Conservation (phyloP, 1,284 basidiomycete genomes). For the Malassezia obtusa region DNA sequence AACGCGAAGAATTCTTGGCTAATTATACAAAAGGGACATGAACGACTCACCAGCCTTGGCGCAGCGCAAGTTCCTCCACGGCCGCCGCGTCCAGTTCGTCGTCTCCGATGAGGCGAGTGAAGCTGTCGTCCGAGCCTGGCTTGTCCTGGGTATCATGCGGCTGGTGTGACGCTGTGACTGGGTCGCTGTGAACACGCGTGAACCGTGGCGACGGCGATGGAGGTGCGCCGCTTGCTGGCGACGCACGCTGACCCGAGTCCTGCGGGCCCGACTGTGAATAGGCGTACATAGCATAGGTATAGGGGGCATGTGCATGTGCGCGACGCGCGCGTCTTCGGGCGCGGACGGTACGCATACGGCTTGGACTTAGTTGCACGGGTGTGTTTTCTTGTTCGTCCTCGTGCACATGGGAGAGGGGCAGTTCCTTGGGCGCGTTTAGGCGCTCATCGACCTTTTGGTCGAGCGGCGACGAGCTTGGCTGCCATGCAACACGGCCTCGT, state of each 20-base stretch:
- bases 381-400: neutral
- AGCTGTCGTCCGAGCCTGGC: slow-evolving; percentile 16
- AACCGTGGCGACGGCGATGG: neutral
- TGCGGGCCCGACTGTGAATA: neutral
- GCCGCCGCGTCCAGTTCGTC: slow-evolving; percentile 12
- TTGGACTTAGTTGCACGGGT: slow-evolving; percentile 1
- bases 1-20: neutral
- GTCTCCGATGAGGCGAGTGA: slow-evolving; percentile 8
- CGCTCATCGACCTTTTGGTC: neutral
- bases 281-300: slow-evolving; percentile 5
- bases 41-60: slow-evolving; percentile 11
- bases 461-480: slow-evolving; percentile 17
- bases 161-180: neutral
- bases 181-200: slow-evolving; percentile 9
- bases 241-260: neutral
- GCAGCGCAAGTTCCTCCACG: slow-evolving; percentile 10
- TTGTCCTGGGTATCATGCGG: neutral
- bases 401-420: neutral
- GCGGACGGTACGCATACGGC: neutral
- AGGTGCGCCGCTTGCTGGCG: no score
- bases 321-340: slow-evolving; percentile 4
- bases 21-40: neutral
- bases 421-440: neutral
- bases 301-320: slow-evolving; percentile 1
- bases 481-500: slow-evolving; percentile 9